These are phyloP conservation scores for Acacia concinna DNA, from an alignment of 331 rosid species.

Conservation along the genomic window DNA sequence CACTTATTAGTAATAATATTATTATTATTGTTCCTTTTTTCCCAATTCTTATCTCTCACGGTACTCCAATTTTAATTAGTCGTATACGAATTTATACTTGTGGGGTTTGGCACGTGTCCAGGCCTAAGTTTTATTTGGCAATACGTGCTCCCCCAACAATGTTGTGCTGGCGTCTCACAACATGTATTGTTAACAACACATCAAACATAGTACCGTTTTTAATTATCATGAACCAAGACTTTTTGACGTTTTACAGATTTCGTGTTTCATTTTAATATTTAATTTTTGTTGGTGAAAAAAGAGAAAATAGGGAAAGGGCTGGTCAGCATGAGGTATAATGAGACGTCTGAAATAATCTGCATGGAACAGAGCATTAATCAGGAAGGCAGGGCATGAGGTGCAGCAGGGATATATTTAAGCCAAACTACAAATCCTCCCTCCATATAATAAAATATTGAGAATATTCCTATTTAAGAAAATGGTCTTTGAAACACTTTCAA, in stretches of 20 bases:
- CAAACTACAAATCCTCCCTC: constrained; percentile 56
- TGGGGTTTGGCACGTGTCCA: constrained; percentile 59
- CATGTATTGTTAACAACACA: no score
- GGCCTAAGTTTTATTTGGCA: constrained; percentile 43
- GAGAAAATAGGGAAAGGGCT: background rate
- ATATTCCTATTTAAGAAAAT: constrained; percentile 53
- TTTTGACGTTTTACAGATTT: background rate
- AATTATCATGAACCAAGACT: background rate
- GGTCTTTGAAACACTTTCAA: constrained; percentile 31
- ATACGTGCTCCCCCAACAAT: constrained; percentile 15
- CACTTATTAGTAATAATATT: no score
- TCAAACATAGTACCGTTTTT: no score
- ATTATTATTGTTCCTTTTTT: background rate
- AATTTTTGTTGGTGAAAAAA: background rate
- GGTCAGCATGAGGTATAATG: constrained; percentile 29
- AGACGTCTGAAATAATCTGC: constrained; percentile 43
- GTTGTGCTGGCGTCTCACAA: background rate
- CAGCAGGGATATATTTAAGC: constrained; percentile 51
- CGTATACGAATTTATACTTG: constrained; percentile 10
- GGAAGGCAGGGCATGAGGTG: constrained; percentile 20
- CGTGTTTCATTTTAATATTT: background rate
- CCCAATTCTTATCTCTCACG: constrained; percentile 32
- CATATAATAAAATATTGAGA: constrained; percentile 66
- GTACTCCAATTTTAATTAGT: constrained; percentile 16
- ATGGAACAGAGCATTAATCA: constrained; percentile 35